Conservation (phyloP, 345 rosid species). For the Eucalyptus marginata region DNA sequence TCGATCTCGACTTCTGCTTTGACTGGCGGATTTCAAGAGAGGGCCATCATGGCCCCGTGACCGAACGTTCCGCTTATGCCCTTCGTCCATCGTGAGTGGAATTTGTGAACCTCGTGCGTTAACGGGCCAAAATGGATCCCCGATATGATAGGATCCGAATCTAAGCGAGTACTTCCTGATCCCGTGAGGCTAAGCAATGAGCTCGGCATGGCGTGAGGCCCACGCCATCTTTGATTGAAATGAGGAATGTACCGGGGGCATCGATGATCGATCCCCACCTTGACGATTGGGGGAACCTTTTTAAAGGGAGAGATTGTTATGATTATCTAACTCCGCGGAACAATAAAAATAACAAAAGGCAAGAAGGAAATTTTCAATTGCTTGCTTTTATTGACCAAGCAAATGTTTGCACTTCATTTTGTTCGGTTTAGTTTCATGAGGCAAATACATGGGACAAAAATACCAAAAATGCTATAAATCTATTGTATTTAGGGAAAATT, state of each 20-base stretch:
- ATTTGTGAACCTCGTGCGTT: not conserved
- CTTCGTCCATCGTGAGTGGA: not conserved
- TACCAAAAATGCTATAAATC: fast-evolving
- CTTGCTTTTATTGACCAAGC: not conserved
- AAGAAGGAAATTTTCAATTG: not conserved
- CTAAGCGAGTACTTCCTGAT: not conserved
- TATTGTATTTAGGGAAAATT: no score
- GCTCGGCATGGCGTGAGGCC: not conserved
- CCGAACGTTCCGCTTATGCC: not conserved
- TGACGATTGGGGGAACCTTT: not conserved
- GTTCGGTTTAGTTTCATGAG: not conserved
- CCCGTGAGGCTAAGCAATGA: not conserved
- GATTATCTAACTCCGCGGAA: not conserved
- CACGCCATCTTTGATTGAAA: not conserved
- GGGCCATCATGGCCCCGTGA: not conserved
- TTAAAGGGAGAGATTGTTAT: not conserved
- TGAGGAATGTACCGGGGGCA: not conserved
- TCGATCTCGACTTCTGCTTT: not conserved
- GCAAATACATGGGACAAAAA: not conserved
- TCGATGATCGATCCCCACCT: not conserved
- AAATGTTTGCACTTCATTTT: not conserved
- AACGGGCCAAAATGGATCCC: not conserved
- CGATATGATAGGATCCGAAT: not conserved
- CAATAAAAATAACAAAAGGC: not conserved
- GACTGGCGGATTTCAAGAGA: not conserved